phyloP scores from a whole-genome alignment of 163 green algal genomes.

The Coccomyxa subellipsoidea region DNA sequence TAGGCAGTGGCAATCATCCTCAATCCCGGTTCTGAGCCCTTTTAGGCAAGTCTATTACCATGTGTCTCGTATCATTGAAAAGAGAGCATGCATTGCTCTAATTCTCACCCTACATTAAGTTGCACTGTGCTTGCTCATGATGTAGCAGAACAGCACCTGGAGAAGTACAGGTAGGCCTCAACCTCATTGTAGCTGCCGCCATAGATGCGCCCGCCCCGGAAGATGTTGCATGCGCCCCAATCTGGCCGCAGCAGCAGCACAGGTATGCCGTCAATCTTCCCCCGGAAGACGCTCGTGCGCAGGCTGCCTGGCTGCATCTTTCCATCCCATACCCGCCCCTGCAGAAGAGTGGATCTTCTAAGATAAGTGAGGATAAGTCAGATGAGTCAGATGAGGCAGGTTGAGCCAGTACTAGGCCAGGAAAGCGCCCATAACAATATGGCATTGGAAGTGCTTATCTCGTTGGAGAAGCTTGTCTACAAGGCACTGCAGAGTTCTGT shows the following conservation, averaged over 20 bases:
- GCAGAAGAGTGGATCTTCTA: background rate
- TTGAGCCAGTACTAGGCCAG: too few species aligned
- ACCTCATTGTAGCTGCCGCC: conserved; percentile 87
- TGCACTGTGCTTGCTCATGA: background rate
- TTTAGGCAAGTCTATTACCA: too few species aligned
- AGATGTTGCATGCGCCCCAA: conserved; percentile 72
- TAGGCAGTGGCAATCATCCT: too few species aligned
- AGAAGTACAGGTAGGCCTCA: conserved; percentile 97
- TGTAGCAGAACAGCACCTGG: conserved; percentile 40
- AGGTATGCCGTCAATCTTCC: conserved; percentile 76
- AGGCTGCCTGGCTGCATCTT: conserved; percentile 51
- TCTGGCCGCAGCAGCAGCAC: conserved; percentile 83
- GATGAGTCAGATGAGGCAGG: too few species aligned
- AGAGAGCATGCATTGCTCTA: too few species aligned
- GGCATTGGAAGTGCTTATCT: background rate
- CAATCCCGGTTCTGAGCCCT: too few species aligned
- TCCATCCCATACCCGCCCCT: conserved; percentile 65
- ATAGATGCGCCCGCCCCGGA: conserved; percentile 86
- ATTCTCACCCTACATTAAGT: too few species aligned
- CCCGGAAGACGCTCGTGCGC: conserved; percentile 44
- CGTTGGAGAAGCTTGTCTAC: background rate
- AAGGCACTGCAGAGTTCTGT: too few species aligned
- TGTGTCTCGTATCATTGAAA: too few species aligned
- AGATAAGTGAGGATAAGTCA: too few species aligned
- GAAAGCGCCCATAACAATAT: background rate